A percentile compares a stretch with the other conserved stretches of the same genome.
Conservation (phyloP, 2,329 filamentous ascomycete genomes). For the Herpotrichia juniperi region DNA sequence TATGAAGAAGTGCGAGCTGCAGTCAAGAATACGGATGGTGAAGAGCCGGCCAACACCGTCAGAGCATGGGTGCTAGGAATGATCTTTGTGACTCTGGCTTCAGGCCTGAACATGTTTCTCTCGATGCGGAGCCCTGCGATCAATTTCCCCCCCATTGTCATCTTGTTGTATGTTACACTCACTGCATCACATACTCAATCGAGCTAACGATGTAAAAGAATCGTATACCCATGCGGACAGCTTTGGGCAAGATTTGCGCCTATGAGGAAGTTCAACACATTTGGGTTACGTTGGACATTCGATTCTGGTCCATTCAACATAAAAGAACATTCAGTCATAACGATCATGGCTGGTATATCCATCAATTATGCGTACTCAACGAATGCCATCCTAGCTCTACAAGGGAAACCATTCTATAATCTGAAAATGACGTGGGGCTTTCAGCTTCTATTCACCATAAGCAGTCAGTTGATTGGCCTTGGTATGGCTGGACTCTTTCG, state of each 20-base stretch:
- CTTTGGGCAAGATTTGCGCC: constrained; percentile 63
- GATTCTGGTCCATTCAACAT: constrained; percentile 65
- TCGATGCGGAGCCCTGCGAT: constrained; percentile 68
- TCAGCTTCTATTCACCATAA: constrained; percentile 69
- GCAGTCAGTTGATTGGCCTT: constrained; percentile 65
- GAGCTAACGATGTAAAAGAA: constrained; percentile 3
- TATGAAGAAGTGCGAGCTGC: constrained; percentile 46
- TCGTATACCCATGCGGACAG: constrained; percentile 64
- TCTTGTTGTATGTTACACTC: constrained; percentile 56
- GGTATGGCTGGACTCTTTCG: constrained; percentile 34
- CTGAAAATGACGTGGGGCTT: constrained; percentile 71
- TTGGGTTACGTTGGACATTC: constrained; percentile 62
- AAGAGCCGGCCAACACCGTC: constrained; percentile 51
- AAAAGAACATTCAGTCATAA: constrained; percentile 67
- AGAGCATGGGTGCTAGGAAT: constrained; percentile 55
- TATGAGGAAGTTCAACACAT: constrained; percentile 57
- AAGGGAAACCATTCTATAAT: constrained; percentile 66
- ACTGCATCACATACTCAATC: background rate
- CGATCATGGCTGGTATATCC: constrained; percentile 68
- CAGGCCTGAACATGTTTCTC: constrained; percentile 64
- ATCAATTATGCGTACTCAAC: constrained; percentile 70
- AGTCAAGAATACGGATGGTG: constrained; percentile 53
- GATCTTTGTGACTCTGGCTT: constrained; percentile 52
- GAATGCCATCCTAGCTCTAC: constrained; percentile 71
- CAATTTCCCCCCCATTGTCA: constrained; percentile 65